Evolutionary conservation across 495 filamentous ascomycete genomes (phyloP), one percentile per base, ranked within the genome.

Genomic region (Talaromyces ruber): DNA sequence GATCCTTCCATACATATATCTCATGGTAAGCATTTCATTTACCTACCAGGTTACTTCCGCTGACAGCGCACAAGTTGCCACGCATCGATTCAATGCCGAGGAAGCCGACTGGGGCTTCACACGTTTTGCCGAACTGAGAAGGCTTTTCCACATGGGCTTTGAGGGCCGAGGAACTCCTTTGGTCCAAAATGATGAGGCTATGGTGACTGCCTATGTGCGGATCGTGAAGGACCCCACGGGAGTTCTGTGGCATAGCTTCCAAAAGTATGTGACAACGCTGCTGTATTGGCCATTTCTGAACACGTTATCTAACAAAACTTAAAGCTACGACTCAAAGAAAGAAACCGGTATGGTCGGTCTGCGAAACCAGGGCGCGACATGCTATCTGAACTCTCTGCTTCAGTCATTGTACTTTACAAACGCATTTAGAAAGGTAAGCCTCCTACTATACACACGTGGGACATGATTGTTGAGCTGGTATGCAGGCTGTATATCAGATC

Each of bases 101-200:
- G 94, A 99, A 75, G 90, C 90, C n/a, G 94, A 99, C 67, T 99
- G 94, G 94, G 94, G 94, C 1, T 99, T 99, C 68, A 98, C 95
- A 4, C 76, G 92, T 58, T 99, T 97, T 70, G 85, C 87, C 22
- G 93, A 97, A 66, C 75, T 95, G 54, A 83, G 91, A 30, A 88
- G 84, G 67, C 84, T 97, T 67, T 96, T 97, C 70, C 85, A 81
- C 60, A 70, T 82, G 22, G 77, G 81, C 6, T 95, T 85, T 83
- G 85, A 92, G 56, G 81, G 84, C 34, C 79, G 76, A 64, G 81
- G 79, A 8, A 82, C 87, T 39, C 90, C 89, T n/a, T 81, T 99
- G 63, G 86, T 96, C 12, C 92, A 98, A 72, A 87, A 92, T 67
- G 90, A 97, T 55, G 80, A 83, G 29, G 91, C 88, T 55, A 93